phyloP scores from a whole-genome alignment of 352 stramenopile species.

The Pythium coloratum region DNA sequence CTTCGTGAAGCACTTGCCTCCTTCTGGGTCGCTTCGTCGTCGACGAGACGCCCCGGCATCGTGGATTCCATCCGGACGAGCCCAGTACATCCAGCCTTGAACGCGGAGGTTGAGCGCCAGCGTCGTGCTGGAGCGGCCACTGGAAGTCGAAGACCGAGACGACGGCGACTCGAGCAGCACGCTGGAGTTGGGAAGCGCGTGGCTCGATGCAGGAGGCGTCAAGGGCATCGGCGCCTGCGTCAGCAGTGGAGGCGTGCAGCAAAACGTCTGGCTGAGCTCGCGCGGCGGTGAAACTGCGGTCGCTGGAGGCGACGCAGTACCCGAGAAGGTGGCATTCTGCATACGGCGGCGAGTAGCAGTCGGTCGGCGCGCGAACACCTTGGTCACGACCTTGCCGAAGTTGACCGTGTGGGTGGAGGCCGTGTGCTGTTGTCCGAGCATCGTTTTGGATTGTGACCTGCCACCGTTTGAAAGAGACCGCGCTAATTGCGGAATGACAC shows the following conservation, averaged over 20 bases:
- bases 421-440: conserved; percentile 1
- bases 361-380: not conserved
- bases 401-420: not conserved
- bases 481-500: not conserved
- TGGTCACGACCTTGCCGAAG: conserved; percentile 6
- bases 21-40: conserved; percentile 6
- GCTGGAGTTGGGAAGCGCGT: not conserved
- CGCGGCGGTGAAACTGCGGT: not conserved
- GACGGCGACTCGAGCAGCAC: not conserved
- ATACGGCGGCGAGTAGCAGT: not conserved
- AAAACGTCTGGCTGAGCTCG: conserved; percentile 21
- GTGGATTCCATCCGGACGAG: conserved; percentile 23
- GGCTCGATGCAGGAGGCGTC: not conserved
- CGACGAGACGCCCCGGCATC: conserved; percentile 12
- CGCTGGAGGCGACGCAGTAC: not conserved
- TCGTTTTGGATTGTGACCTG: not conserved
- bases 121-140: conserved; percentile 17
- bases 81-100: conserved; percentile 50
- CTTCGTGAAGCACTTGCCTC: conserved; percentile 35
- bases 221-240: not conserved
- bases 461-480: not conserved
- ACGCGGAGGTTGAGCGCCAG: conserved; percentile 27
- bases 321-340: conserved; percentile 16
- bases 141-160: not conserved
- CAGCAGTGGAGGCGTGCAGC: conserved; percentile 7